Conservation (phyloP, 2,329 filamentous ascomycete genomes). For the Fonsecaea multimorphosa region DNA sequence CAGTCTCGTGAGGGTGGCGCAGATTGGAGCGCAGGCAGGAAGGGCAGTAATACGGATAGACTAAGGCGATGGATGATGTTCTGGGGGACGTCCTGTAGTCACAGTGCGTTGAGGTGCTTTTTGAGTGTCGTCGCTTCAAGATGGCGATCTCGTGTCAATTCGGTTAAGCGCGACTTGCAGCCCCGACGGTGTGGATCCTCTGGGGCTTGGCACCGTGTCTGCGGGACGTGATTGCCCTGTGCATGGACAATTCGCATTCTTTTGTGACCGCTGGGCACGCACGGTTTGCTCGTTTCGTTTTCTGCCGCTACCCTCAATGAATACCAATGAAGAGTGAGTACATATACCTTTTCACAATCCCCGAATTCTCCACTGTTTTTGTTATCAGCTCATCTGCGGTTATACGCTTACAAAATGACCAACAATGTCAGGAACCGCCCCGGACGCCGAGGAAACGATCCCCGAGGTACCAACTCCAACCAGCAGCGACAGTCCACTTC, state of each 20-base stretch:
- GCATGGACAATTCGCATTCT: not conserved
- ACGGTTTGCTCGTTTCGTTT: slow-evolving; percentile 20
- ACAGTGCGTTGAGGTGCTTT: slow-evolving; percentile 1
- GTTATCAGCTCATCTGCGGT: slow-evolving; percentile 2
- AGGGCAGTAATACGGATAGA: no score
- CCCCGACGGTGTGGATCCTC: not conserved
- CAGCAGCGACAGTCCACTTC: slow-evolving; percentile 29
- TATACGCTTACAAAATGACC: slow-evolving; percentile 26
- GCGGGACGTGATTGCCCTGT: not conserved
- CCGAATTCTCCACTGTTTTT: slow-evolving; percentile 36
- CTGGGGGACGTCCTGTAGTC: slow-evolving; percentile 1
- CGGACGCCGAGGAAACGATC: slow-evolving; percentile 34
- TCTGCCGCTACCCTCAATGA: slow-evolving; percentile 29
- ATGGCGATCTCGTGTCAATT: slow-evolving; percentile 20
- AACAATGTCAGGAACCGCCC: slow-evolving; percentile 25
- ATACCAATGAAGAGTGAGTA: slow-evolving; percentile 34
- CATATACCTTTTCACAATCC: slow-evolving; percentile 42
- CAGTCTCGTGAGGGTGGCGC: slow-evolving; percentile 10
- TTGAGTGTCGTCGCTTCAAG: slow-evolving; percentile 25
- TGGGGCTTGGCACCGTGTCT: slow-evolving; percentile 5
- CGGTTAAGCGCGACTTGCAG: slow-evolving; percentile 22
- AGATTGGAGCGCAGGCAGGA: not conserved
- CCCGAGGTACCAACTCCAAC: slow-evolving; percentile 28
- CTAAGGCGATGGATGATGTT: not conserved
- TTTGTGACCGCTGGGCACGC: slow-evolving; percentile 1